Conservation (phyloP, 176 grass and related monocot species). For the Lolium rigidum region DNA sequence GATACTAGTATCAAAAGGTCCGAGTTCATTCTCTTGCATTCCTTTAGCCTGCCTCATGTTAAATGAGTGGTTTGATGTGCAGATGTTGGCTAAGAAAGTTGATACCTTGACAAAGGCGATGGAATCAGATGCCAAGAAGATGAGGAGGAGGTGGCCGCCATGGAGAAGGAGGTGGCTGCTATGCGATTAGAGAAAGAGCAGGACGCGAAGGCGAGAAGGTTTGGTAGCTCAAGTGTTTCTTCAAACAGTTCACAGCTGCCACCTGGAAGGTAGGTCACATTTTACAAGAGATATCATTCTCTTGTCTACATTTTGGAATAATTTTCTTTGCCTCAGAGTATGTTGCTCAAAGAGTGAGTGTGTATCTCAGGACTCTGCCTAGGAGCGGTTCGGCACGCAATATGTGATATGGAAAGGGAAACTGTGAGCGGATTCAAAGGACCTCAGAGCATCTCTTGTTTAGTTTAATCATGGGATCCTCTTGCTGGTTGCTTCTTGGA, state of each 20-base stretch:
- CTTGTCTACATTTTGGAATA: background rate
- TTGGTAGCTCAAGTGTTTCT: conserved; percentile 55
- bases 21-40: background rate
- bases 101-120: conserved; percentile 93
- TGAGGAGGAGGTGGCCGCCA: conserved; percentile 80
- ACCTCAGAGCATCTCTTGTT: background rate
- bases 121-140: conserved; percentile 95
- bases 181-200: conserved; percentile 85
- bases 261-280: conserved; percentile 56
- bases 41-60: background rate
- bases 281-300: background rate
- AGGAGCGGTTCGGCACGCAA: conserved; percentile 58
- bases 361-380: conserved; percentile 46
- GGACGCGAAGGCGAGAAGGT: conserved; percentile 70
- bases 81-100: conserved; percentile 97
- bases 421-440: background rate
- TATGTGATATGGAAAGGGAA: conserved; percentile 41
- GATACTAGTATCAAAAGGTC: background rate
- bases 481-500: background rate
- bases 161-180: conserved; percentile 88
- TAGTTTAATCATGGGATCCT: conserved; percentile 14
- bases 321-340: background rate
- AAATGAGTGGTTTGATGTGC: conserved; percentile 36
- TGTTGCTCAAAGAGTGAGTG: background rate
- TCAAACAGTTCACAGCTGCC: conserved; percentile 67